Base-by-base conservation (phyloP, 495 filamentous ascomycete genomes). In the Aspergillus nanangensis region DNA sequence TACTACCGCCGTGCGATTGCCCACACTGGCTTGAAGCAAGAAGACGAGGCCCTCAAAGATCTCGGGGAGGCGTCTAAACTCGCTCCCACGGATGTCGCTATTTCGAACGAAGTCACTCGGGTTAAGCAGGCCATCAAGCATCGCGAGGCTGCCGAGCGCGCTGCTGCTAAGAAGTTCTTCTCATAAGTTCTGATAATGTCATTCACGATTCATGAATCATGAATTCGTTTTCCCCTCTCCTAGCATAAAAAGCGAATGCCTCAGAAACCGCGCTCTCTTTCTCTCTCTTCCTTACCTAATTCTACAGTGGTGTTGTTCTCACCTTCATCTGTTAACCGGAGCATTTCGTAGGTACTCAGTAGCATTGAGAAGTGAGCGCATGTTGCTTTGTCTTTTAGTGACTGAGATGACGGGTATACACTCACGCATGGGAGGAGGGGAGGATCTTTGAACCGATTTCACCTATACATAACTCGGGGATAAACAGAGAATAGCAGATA, bases 131-230 rank as follows among this genome's bases (percentile, higher is more conserved):
- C 71, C 43, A 76, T 85, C 32, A 78, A 79, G 38, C 87, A 81
- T 41, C 79, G 85, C 55, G 72, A 79, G 50, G 84, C 84, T 60
- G 94, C 88, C 76, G 88, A 97, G 72, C 92, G 89, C 74, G 86
- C 82, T 24, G 86, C 84, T 21, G 93, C 89, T 60, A 81, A 81
- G 70, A 96, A 90, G 72, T 91, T 91, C 72, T 97, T 97, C 58
- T 60, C 76, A 14, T 82, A 47, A 65, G 38, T 7, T 15, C 41
- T 11, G 31, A 41, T 25, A 15, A 27, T 24, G 14, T 36, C 33
- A 9, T 35, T 45, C 20, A 47, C 44, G 63, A 65, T 55, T 68
- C 63, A 70, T 61, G 67, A 65, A 44, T 48, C 39, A 56, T 53
- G 53, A 47, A 40, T 52, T 24, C 46, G 10, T 50, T 29, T n/a